Evolutionary conservation across 768 basidiomycete species (phyloP), one percentile per base, ranked within the genome.

Genomic region (Mycena indigotica): DNA sequence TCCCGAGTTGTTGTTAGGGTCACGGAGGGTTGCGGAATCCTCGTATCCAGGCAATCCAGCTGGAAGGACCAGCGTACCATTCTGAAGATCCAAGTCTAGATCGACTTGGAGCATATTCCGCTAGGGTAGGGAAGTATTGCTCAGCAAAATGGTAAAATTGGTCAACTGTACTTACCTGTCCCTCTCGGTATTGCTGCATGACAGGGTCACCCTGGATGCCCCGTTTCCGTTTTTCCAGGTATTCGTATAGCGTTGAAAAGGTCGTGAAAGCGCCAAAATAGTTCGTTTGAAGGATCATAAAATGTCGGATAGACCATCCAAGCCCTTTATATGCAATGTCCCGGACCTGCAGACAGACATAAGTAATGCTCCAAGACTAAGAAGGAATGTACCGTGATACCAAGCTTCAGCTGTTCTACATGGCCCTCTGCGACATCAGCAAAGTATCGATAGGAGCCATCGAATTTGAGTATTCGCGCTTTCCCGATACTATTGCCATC

Each of bases 231-330:
- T 86, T 89, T 52, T 87, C 83, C 45, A 93, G 75, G 69, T 93
- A 96, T 74, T 98, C 96, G 21, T 81, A 82, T 39, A 93, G 77
- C 0, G 93, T 97, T 2, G 88, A 87, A 65, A 95, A 98, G 63
- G 96, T 91, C 2, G 94, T 97, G 72, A 97, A 98, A 4, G 84
- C 81, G 12, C 96, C 96, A 50, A 98, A 85, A 72, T 98, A 98
- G 72, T 98, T 98, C 66, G 96, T 93, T 45, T 89, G 86, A 56
- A 97, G 67, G 38, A 88, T 84, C 85, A 98, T 90, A 62, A 96
- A 80, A 67, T 93, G 87, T 32, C 95, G 85, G 58, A 95, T 82
- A 2, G 86, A 86, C 95, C 95, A 97, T 23, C 94, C 95, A 52
- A 93, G 74, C 1, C 80, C 76, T 69, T 88, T 90, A 73, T 87